Evolutionary conservation across 1,284 basidiomycete species (phyloP).

Genomic region (Rhodotorula sp.): DNA sequence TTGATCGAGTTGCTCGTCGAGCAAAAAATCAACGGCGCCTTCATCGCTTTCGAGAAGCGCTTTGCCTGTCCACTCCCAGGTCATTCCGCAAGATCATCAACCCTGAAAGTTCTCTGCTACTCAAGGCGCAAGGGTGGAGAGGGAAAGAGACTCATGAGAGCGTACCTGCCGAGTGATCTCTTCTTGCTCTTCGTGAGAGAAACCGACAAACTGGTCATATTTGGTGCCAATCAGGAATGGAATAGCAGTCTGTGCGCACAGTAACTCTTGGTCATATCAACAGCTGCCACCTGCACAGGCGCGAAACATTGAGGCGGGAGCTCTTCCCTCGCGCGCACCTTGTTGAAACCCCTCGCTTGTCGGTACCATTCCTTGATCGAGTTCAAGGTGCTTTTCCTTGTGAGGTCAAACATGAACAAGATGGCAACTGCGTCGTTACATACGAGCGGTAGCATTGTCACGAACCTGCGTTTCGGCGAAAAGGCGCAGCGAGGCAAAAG

Average conservation of each 20-base stretch:
- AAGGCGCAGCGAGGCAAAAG: background rate
- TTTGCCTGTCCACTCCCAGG: slow-evolving; percentile 63
- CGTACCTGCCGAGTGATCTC: slow-evolving; percentile 93
- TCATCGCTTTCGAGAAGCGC: slow-evolving; percentile 96
- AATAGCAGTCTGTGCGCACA: slow-evolving; percentile 75
- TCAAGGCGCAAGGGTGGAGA: slow-evolving; percentile 3
- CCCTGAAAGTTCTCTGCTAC: too few species aligned
- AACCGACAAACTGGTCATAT: slow-evolving; percentile 93
- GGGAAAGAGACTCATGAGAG: background rate
- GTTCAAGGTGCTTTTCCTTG: slow-evolving; percentile 92
- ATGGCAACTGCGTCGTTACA: slow-evolving; percentile 98
- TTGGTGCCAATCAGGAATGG: slow-evolving; percentile 94
- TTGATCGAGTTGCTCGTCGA: slow-evolving; percentile 97
- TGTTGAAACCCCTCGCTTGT: slow-evolving; percentile 96
- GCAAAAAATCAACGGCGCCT: slow-evolving; percentile 96
- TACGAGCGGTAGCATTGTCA: slow-evolving; percentile 96
- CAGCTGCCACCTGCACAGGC: too few species aligned
- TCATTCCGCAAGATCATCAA: fast-evolving
- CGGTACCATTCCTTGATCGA: slow-evolving; percentile 99
- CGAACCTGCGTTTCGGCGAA: slow-evolving; percentile 72
- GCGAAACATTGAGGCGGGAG: background rate
- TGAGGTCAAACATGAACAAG: slow-evolving; percentile 99
- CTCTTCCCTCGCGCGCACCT: slow-evolving; percentile 57
- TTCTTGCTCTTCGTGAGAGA: slow-evolving; percentile 94
- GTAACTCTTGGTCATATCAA: background rate